phyloP scores from a whole-genome alignment of 1,139 yeast species.

The Geotrichum cucujoidarum region DNA sequence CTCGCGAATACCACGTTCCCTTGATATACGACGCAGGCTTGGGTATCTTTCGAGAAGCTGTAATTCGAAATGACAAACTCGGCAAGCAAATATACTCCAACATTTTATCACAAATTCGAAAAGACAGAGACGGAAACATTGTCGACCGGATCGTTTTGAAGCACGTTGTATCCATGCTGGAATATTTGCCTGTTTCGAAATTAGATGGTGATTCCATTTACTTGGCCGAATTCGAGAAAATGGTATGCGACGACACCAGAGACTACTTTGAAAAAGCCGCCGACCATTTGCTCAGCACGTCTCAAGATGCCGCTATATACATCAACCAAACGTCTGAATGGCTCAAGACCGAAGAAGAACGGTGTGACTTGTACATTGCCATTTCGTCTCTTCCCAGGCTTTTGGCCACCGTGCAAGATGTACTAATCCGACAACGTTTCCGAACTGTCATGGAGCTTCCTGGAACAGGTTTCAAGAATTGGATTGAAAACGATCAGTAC shows the following conservation, averaged over 20 bases:
- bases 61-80: slow-evolving; percentile 30
- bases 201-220: slow-evolving; percentile 47
- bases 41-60: slow-evolving; percentile 48
- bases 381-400: slow-evolving; percentile 50
- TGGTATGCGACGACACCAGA: slow-evolving; percentile 51
- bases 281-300: slow-evolving; percentile 37
- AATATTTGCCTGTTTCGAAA: slow-evolving; percentile 46
- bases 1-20: slow-evolving; percentile 63
- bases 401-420: slow-evolving; percentile 52
- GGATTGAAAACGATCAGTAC: slow-evolving; percentile 46
- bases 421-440: slow-evolving; percentile 58
- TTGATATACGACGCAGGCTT: slow-evolving; percentile 74
- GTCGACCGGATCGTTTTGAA: slow-evolving; percentile 60
- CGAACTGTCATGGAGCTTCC: slow-evolving; percentile 47
- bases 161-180: slow-evolving; percentile 66
- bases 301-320: slow-evolving; percentile 50
- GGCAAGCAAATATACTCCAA: slow-evolving; percentile 49
- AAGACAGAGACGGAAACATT: slow-evolving; percentile 55
- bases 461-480: slow-evolving; percentile 52
- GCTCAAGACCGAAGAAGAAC: slow-evolving; percentile 53
- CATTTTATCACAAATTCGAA: slow-evolving; percentile 54
- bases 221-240: slow-evolving; percentile 61
- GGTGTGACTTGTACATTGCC: slow-evolving; percentile 50
- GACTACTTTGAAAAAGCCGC: slow-evolving; percentile 51
- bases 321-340: slow-evolving; percentile 50